A percentile compares a stretch with the other conserved stretches of the same genome.
Conservation (phyloP, 2,329 filamentous ascomycete species). For the Tolypocladium sp. region DNA sequence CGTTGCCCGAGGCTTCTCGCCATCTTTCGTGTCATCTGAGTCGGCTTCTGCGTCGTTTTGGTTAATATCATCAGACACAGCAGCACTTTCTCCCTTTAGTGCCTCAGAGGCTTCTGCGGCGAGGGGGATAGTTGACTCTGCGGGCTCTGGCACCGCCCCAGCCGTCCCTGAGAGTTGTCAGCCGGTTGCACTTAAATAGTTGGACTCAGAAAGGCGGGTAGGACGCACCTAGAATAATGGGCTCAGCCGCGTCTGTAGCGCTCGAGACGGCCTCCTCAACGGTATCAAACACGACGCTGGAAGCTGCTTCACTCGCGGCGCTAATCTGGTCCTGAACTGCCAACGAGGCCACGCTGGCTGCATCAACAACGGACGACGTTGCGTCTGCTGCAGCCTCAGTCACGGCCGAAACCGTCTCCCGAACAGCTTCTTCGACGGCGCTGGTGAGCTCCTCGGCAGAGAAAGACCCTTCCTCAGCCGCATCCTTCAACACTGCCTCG, state of each 20-base stretch:
- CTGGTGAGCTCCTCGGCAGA: neutral
- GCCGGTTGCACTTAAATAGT: neutral
- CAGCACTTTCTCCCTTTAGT: neutral
- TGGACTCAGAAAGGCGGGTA: too few species aligned
- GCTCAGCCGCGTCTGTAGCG: neutral
- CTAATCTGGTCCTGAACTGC: neutral
- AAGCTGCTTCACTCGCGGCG: neutral
- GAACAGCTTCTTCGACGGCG: slow-evolving; percentile 5
- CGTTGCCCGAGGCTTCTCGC: slow-evolving; percentile 9
- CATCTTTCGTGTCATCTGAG: slow-evolving; percentile 13
- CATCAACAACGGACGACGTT: neutral
- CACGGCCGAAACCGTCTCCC: slow-evolving; percentile 14
- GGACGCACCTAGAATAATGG: neutral
- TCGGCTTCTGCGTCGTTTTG: slow-evolving; percentile 9
- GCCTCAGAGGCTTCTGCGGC: neutral
- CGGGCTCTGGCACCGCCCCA: neutral
- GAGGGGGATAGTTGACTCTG: neutral
- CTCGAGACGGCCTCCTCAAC: neutral
- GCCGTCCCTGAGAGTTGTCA: neutral
- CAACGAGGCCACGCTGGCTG: slow-evolving; percentile 1
- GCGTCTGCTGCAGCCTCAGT: slow-evolving; percentile 6
- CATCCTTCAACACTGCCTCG: neutral
- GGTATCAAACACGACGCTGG: neutral
- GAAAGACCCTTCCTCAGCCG: neutral
- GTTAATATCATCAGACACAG: neutral